These are phyloP conservation scores for Babjeviella inositovora DNA, from an alignment of 805 yeast genomes.

Conservation along the genomic window DNA sequence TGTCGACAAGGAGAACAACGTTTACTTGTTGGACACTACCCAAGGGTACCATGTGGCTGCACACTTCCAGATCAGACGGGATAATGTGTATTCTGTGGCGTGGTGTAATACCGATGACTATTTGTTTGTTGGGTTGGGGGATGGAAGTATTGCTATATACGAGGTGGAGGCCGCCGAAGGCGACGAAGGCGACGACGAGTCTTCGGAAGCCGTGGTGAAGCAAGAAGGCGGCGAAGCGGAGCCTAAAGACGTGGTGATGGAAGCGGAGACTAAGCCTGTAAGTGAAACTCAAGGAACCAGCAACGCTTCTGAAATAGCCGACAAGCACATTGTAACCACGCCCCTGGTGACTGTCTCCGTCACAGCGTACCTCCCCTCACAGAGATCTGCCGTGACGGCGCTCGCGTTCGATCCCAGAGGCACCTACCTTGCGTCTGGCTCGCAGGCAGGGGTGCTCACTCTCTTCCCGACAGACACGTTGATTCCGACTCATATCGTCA, in stretches of 20 bases:
- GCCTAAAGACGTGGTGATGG: too few species aligned
- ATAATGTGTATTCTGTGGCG: conserved; percentile 15
- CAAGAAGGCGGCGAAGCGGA: too few species aligned
- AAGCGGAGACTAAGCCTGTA: too few species aligned
- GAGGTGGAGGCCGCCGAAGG: conserved; percentile 1
- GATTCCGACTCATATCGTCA: too few species aligned
- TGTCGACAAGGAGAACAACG: conserved; percentile 18
- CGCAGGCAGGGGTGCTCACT: conserved; percentile 39
- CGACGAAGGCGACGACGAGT: conserved; percentile 1
- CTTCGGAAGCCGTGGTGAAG: conserved; percentile 9
- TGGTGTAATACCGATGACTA: conserved; percentile 16
- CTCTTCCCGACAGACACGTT: conserved; percentile 27
- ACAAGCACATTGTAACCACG: too few species aligned
- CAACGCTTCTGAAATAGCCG: too few species aligned
- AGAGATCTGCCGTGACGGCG: conserved; percentile 30
- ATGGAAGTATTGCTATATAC: conserved; percentile 21
- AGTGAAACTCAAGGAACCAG: too few species aligned
- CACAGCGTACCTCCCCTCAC: conserved; percentile 16
- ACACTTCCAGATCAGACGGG: conserved; percentile 8
- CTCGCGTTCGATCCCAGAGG: conserved; percentile 38
- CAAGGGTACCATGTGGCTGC: conserved; percentile 12
- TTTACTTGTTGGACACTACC: conserved; percentile 16
- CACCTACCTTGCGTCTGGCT: conserved; percentile 29
- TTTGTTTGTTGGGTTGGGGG: conserved; percentile 26
- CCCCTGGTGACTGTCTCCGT: too few species aligned